Evolutionary conservation across 176 grass and related monocot species (phyloP).

Genomic region (Cocos nucifera): DNA sequence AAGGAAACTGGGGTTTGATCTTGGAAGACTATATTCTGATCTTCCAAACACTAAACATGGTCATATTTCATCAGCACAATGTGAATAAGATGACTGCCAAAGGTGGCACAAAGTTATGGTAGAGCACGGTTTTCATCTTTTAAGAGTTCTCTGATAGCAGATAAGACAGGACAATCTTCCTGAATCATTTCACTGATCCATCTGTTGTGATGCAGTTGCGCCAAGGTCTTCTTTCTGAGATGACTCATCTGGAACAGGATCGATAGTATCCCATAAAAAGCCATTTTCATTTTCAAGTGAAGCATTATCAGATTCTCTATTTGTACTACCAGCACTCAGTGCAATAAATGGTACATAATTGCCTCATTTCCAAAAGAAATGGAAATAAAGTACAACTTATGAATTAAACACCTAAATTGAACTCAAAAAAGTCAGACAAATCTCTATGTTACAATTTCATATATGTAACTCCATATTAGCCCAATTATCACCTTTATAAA

Average conservation of each 20-base stretch:
- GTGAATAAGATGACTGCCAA: neutral
- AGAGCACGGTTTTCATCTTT: constrained; percentile 24
- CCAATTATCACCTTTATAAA: no score
- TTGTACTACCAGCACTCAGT: constrained; percentile 32
- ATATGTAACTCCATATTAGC: no score
- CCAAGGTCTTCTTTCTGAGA: constrained; percentile 24
- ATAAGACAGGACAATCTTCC: constrained; percentile 42
- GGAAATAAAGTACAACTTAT: constrained; percentile 4
- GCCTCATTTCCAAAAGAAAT: constrained; percentile 36
- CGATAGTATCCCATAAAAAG: constrained; percentile 50
- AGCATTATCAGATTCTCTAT: constrained; percentile 35
- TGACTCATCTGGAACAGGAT: constrained; percentile 20
- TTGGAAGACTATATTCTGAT: constrained; percentile 39
- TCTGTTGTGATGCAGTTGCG: constrained; percentile 36
- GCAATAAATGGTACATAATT: constrained; percentile 53
- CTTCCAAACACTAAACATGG: constrained; percentile 47
- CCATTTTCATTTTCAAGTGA: constrained; percentile 52
- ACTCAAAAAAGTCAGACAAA: no score
- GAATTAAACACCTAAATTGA: no score
- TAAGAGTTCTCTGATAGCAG: constrained; percentile 54
- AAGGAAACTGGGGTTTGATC: constrained; percentile 33
- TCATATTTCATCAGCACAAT: constrained; percentile 20
- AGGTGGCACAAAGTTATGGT: neutral
- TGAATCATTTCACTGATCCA: constrained; percentile 29
- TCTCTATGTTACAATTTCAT: no score